Conservation (phyloP, 306 rosid genomes). For the Castanea crenata region DNA sequence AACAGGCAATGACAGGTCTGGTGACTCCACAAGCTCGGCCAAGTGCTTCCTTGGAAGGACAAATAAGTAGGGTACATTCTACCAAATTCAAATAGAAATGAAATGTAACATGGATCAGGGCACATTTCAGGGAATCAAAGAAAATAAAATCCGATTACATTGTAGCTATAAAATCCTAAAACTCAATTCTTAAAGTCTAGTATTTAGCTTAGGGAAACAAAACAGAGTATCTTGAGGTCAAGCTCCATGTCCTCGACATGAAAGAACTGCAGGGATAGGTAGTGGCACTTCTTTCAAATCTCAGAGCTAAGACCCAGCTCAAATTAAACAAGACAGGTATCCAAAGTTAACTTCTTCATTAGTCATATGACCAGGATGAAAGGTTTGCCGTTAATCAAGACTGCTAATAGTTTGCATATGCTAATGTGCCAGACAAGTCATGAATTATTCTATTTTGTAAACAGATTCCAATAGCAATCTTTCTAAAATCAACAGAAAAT, state of each 20-base stretch:
- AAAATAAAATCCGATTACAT: background rate
- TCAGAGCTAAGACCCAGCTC: background rate
- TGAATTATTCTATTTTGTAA: background rate
- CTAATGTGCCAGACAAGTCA: background rate
- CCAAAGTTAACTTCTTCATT: background rate
- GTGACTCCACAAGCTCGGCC: slow-evolving; percentile 96
- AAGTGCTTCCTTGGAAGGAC: slow-evolving; percentile 92
- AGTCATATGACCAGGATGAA: background rate
- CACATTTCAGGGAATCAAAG: background rate
- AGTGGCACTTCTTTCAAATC: background rate
- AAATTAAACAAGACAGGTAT: background rate
- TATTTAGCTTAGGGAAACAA: background rate
- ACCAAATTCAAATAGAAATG: slow-evolving; percentile 10
- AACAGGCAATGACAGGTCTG: slow-evolving; percentile 84
- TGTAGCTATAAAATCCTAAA: background rate
- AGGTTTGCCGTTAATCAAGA: background rate
- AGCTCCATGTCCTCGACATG: background rate
- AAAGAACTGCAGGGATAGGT: background rate
- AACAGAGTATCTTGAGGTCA: background rate
- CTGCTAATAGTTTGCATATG: background rate
- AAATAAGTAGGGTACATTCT: slow-evolving; percentile 91
- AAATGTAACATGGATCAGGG: background rate
- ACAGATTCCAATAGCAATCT: background rate
- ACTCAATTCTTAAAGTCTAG: background rate
- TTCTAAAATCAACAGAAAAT: background rate